These are phyloP conservation scores for Chrysanthemum lavandulifolium DNA, from an alignment of 129 eudicot genomes.

Conservation along the genomic window DNA sequence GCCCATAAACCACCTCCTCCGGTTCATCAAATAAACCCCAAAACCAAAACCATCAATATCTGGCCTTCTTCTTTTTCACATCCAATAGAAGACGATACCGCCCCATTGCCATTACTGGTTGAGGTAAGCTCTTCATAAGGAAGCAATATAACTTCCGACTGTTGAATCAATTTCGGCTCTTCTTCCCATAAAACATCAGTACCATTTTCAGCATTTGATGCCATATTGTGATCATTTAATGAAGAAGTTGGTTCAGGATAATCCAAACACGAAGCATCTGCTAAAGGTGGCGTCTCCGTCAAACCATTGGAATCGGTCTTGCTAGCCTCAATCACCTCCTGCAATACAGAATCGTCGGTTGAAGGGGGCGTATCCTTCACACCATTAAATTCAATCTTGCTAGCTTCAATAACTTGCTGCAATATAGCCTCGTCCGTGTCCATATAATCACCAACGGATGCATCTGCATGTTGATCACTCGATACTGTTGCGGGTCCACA, in stretches of 20 bases:
- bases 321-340: not conserved
- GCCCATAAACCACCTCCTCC: slow-evolving; percentile 40
- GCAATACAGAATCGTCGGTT: not conserved
- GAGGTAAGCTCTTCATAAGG: slow-evolving; percentile 50
- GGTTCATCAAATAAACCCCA: slow-evolving; percentile 86
- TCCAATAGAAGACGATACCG: slow-evolving; percentile 8
- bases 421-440: not conserved
- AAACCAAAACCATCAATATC: slow-evolving; percentile 84
- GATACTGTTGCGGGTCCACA: not conserved
- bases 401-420: slow-evolving; percentile 1
- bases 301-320: not conserved
- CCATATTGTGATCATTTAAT: slow-evolving; percentile 20
- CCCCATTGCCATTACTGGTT: slow-evolving; percentile 31
- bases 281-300: not conserved
- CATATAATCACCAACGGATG: slow-evolving; percentile 3
- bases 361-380: not conserved
- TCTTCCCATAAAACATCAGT: slow-evolving; percentile 41
- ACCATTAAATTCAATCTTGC: not conserved
- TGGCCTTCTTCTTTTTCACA: slow-evolving; percentile 39
- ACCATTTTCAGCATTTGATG: slow-evolving; percentile 19
- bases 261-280: slow-evolving; percentile 27
- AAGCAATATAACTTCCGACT: slow-evolving; percentile 51
- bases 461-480: slow-evolving; percentile 1
- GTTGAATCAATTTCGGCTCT: slow-evolving; percentile 47
- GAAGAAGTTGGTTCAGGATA: slow-evolving; percentile 25